phyloP scores from a whole-genome alignment of 129 eudicot genomes.

The Calendula officinalis region DNA sequence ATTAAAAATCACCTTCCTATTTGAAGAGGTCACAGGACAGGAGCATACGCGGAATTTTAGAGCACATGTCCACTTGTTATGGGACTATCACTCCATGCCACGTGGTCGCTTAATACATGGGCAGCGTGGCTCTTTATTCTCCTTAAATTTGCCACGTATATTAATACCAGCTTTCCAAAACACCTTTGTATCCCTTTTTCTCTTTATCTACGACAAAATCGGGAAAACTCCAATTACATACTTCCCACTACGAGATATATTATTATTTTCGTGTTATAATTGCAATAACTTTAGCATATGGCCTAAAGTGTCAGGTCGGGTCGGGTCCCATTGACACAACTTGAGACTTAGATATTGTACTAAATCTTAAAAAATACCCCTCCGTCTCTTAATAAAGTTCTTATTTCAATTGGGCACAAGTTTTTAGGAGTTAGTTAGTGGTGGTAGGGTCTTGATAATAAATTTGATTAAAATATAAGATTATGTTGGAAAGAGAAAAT shows the following conservation, averaged over 20 bases:
- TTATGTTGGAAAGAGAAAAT: too few species aligned
- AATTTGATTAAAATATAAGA: too few species aligned
- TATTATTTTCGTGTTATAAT: background rate
- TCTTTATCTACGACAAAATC: background rate
- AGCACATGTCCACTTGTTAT: background rate
- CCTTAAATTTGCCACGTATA: constrained; percentile 24
- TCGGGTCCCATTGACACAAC: background rate
- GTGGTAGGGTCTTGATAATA: too few species aligned
- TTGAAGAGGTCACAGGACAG: too few species aligned
- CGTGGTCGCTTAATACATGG: constrained; percentile 1
- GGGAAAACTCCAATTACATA: constrained; percentile 17
- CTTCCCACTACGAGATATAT: background rate
- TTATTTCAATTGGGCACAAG: too few species aligned
- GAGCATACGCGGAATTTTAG: background rate
- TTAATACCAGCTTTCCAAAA: background rate
- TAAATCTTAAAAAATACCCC: too few species aligned
- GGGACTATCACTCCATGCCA: background rate
- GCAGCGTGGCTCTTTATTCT: constrained; percentile 26
- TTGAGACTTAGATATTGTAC: background rate
- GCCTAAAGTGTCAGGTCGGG: background rate
- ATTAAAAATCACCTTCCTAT: too few species aligned
- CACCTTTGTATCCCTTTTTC: background rate
- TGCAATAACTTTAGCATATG: background rate
- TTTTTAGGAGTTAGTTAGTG: too few species aligned
- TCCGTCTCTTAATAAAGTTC: too few species aligned